Base-by-base conservation (phyloP, 176 grass and related monocot species). In the Leersia perrieri region DNA sequence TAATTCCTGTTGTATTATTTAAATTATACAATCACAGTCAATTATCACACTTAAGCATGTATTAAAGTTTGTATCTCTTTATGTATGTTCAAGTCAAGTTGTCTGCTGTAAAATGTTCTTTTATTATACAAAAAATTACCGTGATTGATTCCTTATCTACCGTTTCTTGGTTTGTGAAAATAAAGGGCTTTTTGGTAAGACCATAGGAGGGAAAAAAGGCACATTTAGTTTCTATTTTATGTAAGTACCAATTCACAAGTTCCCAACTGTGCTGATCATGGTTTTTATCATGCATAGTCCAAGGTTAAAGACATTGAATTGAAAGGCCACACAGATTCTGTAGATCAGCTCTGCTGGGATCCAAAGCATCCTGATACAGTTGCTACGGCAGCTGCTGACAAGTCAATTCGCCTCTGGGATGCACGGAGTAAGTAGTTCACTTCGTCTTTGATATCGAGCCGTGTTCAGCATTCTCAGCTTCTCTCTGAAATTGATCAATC, bases 301-400 rank as follows among this genome's bases (percentile, higher is more conserved):
- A 99, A 99, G 79, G 90, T 95, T 72, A 99, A 99, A 92, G 96
- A 99, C 57, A 86, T 93, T 80, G 96, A 99, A 87, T 85, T 99
- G 75, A 99, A 95, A 90, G 96, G 96, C 57, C 96, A 99, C 74
- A 93, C 90, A 28, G 96, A 99, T 85, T 86, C 88, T 77, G 96
- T 99, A 68, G 96, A 99, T 91, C 96, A 99, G 85, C 87, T 99
- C 79, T 99, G 96, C 85, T 99, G 93, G 96, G 96, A 99, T 75
- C 96, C 96, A 60, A 99, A 93, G 67, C 96, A 99, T 71, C 90
- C 96, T 65, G 96, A 99, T 76, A 76, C 94, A 77, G 86, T 99
- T 79, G 96, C 96, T 83, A 99, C 96, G 76, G 93, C 92, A 88
- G 93, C 96, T 87, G 96, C 90, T 72, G 96, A 99, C 71, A 99